Evolutionary conservation across 345 rosid species (phyloP), one percentile per base, ranked within the genome.

Genomic region (Euphorbia lathyris): DNA sequence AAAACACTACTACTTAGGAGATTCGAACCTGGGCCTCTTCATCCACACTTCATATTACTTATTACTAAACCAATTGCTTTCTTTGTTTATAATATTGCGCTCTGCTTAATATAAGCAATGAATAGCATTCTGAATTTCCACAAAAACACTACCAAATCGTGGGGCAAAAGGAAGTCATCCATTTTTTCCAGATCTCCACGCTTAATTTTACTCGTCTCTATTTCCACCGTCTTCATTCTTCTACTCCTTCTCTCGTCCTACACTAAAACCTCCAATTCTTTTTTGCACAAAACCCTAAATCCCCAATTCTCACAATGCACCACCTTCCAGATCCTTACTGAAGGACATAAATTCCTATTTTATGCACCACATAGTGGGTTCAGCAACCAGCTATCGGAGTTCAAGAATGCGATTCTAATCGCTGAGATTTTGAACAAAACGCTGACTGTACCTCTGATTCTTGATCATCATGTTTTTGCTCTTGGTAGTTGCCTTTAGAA

Each of bases 401-500:
- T 95, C 77, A 90, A 81, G 80, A 95, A 95, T 48, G 99, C 90
- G 23, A 34, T 86, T 66, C 26, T 88, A 26, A 82, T 90, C 85
- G 93, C 97, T 22, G 87, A 70, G 43, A 84, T 92, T 63, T 77
- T 95, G 61, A 90, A 95, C 68, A 87, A 97, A 75, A 90, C 99
- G 17, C 69, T 95, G 66, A 76, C 88, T 52, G 79, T 95, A 36
- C 97, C 97, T 68, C 99, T 97, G 43, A 73, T 95, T 47, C 90
- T 95, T 4, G 91, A 90, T 77, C 97, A 95, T 81, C 97, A 95
- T 63, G 99, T 97, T 1, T 85, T 95, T 17, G 94, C 85, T 68
- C 96, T 95, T 12, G 99, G 97, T 6, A 95, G 97, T 72, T 95
- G 99, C 81, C 97, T n/a, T n/a, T n/a, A n/a, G n/a, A n/a, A n/a